phyloP scores from a whole-genome alignment of 176 grass and related monocot species.

The Elymus sibiricus region DNA sequence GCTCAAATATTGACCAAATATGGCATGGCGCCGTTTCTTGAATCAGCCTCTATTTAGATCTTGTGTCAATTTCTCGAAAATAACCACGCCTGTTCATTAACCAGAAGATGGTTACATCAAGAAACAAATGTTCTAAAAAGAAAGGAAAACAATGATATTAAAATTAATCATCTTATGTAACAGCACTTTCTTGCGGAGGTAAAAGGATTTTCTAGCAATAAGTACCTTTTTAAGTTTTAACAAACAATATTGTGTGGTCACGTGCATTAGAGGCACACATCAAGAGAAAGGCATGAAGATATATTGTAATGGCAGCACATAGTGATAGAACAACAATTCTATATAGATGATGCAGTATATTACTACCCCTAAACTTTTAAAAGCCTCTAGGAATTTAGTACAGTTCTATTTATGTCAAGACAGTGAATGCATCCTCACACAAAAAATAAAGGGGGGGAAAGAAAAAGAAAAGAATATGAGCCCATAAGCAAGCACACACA shows the following conservation, averaged over 20 bases:
- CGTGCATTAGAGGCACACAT: not conserved
- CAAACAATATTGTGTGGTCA: not conserved
- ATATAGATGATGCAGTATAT: not conserved
- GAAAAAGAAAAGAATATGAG: not conserved
- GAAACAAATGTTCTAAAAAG: not conserved
- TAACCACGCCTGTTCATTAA: slow-evolving; percentile 58
- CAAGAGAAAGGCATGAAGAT: not conserved
- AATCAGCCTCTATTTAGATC: slow-evolving; percentile 39
- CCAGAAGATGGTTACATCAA: slow-evolving; percentile 18
- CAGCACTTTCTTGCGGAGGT: not conserved
- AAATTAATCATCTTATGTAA: not conserved
- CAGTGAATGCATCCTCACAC: slow-evolving; percentile 5
- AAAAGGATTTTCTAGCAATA: not conserved
- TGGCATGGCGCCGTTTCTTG: not conserved
- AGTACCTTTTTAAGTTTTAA: not conserved
- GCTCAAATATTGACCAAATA: slow-evolving; percentile 16
- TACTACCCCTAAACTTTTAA: not conserved
- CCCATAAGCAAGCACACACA: not conserved
- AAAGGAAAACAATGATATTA: not conserved
- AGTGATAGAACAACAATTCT: not conserved
- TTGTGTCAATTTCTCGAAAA: slow-evolving; percentile 50
- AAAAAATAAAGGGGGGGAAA: not conserved
- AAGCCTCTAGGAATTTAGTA: slow-evolving; percentile 11
- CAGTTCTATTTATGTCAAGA: not conserved
- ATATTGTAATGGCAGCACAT: not conserved